phyloP scores from a whole-genome alignment of 1,284 basidiomycete genomes.

The Pseudozyma thailandica region DNA sequence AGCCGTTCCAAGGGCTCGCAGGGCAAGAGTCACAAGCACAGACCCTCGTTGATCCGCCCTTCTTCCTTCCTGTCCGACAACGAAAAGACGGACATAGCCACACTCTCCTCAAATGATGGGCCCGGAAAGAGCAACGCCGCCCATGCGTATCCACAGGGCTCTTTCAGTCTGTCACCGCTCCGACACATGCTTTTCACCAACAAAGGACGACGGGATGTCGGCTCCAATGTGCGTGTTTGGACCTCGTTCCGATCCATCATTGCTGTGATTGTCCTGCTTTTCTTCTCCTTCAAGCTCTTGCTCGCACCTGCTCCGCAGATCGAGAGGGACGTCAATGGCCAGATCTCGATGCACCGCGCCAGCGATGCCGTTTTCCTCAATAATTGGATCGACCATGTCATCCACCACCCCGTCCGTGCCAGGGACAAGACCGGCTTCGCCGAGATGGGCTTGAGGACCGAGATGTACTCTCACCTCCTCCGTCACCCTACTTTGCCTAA shows the following conservation, averaged over 20 bases:
- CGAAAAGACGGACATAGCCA: constrained; percentile 18
- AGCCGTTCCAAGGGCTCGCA: constrained; percentile 14
- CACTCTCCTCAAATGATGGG: constrained; percentile 13
- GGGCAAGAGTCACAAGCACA: constrained; percentile 15
- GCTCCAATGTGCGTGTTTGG: constrained; percentile 1
- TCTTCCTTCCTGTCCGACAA: constrained; percentile 20
- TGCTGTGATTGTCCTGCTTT: constrained; percentile 11
- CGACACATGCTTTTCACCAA: constrained; percentile 19
- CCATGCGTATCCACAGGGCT: background rate
- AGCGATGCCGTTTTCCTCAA: constrained; percentile 42
- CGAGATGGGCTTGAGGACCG: constrained; percentile 50
- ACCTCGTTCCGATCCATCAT: constrained; percentile 15
- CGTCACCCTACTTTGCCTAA: constrained; percentile 35
- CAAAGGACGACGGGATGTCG: constrained; percentile 18
- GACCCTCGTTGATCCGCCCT: constrained; percentile 25
- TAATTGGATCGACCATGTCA: constrained; percentile 44
- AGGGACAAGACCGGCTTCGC: constrained; percentile 46
- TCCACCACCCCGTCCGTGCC: constrained; percentile 42
- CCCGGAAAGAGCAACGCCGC: background rate
- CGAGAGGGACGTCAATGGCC: constrained; percentile 30
- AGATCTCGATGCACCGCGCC: constrained; percentile 16
- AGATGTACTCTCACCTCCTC: constrained; percentile 52
- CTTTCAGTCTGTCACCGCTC: constrained; percentile 10
- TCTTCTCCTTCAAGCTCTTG: constrained; percentile 14
- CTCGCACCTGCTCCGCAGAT: constrained; percentile 5